phyloP scores from a whole-genome alignment of 2,329 filamentous ascomycete species.

The Drechslerella stenobrocha region DNA sequence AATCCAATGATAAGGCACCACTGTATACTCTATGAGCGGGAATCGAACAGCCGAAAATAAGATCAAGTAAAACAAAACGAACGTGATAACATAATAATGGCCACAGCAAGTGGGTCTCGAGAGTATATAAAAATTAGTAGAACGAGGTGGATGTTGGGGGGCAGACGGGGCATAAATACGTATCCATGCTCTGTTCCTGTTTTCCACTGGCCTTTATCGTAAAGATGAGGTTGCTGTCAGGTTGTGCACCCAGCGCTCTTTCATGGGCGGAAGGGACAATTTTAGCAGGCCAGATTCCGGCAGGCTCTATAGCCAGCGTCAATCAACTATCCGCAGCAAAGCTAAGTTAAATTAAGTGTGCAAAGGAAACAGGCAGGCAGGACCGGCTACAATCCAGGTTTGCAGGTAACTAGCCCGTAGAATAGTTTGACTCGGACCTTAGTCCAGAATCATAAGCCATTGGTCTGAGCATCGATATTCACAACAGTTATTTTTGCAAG shows the following conservation, averaged over 20 bases:
- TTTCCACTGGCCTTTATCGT: slow-evolving; percentile 32
- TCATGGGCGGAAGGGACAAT: slow-evolving; percentile 34
- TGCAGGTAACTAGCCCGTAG: slow-evolving; percentile 32
- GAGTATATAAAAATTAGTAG: slow-evolving; percentile 35
- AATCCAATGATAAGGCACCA: slow-evolving; percentile 27
- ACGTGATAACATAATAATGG: slow-evolving; percentile 23
- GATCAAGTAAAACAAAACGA: slow-evolving; percentile 23
- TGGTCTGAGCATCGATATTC: slow-evolving; percentile 45
- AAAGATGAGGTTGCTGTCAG: slow-evolving; percentile 35
- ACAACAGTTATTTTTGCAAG: slow-evolving; percentile 43
- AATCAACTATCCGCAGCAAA: slow-evolving; percentile 46
- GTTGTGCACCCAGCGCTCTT: slow-evolving; percentile 19
- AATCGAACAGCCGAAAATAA: slow-evolving; percentile 36
- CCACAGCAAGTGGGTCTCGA: slow-evolving; percentile 11
- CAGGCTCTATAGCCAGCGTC: slow-evolving; percentile 26
- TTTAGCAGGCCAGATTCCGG: slow-evolving; percentile 45
- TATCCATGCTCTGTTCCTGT: slow-evolving; percentile 41
- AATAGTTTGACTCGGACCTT: slow-evolving; percentile 37
- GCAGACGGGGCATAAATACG: slow-evolving; percentile 45
- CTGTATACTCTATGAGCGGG: slow-evolving; percentile 16
- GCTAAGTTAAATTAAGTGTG: slow-evolving; percentile 47
- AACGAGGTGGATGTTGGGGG: slow-evolving; percentile 34
- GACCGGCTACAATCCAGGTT: slow-evolving; percentile 49
- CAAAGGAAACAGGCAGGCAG: slow-evolving; percentile 48
- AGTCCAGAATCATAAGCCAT: slow-evolving; percentile 39